A percentile compares a stretch with the other conserved stretches of the same genome.
Conservation (phyloP, 148 eudicot species). For the Agrostemma githago region DNA sequence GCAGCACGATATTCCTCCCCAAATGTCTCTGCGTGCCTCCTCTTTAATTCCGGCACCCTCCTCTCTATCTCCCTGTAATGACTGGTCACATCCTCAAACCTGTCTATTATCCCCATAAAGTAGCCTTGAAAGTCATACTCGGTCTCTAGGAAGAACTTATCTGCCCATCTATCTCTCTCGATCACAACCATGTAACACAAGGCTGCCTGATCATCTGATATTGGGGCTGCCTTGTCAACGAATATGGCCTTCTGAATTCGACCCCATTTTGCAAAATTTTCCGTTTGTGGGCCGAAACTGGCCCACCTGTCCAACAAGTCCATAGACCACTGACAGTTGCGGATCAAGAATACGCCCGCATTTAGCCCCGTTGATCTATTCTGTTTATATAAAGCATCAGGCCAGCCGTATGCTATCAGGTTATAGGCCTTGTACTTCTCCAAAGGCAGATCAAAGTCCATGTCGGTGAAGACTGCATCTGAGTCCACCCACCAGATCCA, state of each 20-base stretch:
- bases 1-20: conserved; percentile 23
- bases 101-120: conserved; percentile 55
- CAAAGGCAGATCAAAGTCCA: conserved; percentile 72
- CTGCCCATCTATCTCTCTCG: conserved; percentile 54
- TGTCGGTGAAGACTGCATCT: conserved; percentile 79
- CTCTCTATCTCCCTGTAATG: conserved; percentile 32
- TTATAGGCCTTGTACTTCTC: conserved; percentile 52
- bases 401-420: conserved; percentile 66
- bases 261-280: conserved; percentile 66
- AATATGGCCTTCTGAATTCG: conserved; percentile 30
- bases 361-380: conserved; percentile 65
- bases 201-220: conserved; percentile 76
- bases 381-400: conserved; percentile 32
- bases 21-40: conserved; percentile 62
- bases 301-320: conserved; percentile 70
- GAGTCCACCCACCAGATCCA: conserved; percentile 99
- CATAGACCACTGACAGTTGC: conserved; percentile 86
- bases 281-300: conserved; percentile 63
- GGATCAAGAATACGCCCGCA: conserved; percentile 69
- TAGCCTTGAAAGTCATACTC: conserved; percentile 70
- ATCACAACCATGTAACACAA: conserved; percentile 50
- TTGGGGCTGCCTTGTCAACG: conserved; percentile 51
- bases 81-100: conserved; percentile 34
- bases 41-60: conserved; percentile 26
- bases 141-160: conserved; percentile 55